A percentile compares a stretch with the other conserved stretches of the same genome.
Evolutionary conservation across 2,329 filamentous ascomycete genomes (phyloP).

Genomic region (Cyphellophora europaea): DNA sequence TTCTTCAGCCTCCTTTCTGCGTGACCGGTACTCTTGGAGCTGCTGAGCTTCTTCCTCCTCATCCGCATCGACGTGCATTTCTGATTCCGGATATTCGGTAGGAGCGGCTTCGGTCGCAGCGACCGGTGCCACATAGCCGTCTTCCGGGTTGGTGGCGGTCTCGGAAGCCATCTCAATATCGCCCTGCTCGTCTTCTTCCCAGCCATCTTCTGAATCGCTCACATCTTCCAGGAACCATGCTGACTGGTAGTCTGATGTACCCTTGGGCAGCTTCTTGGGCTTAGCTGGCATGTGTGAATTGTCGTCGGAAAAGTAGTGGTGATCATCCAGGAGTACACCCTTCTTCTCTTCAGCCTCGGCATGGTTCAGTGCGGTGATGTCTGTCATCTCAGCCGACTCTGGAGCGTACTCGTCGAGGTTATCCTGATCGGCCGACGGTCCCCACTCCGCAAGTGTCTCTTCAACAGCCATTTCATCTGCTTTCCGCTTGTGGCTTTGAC

Average conservation of each 20-base stretch:
- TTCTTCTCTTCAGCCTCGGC: slow-evolving; percentile 54
- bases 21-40: slow-evolving; percentile 69
- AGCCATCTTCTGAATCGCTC: slow-evolving; percentile 76
- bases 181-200: slow-evolving; percentile 53
- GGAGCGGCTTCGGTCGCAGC: slow-evolving; percentile 63
- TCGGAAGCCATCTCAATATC: slow-evolving; percentile 40
- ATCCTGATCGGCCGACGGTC: slow-evolving; percentile 70
- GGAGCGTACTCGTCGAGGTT: slow-evolving; percentile 76
- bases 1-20: slow-evolving; percentile 74
- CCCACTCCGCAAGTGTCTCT: slow-evolving; percentile 44
- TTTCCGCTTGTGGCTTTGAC: slow-evolving; percentile 34
- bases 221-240: slow-evolving; percentile 85
- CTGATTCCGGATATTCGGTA: slow-evolving; percentile 87
- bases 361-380: slow-evolving; percentile 48
- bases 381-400: slow-evolving; percentile 72
- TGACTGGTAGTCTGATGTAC: slow-evolving; percentile 87
- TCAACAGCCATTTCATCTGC: slow-evolving; percentile 62
- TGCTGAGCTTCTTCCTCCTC: slow-evolving; percentile 78
- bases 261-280: slow-evolving; percentile 73
- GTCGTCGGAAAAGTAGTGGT: slow-evolving; percentile 95
- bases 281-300: slow-evolving; percentile 50
- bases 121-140: slow-evolving; percentile 57
- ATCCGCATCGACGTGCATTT: slow-evolving; percentile 73
- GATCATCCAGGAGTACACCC: slow-evolving; percentile 87
- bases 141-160: slow-evolving; percentile 60